Percentiles rank a stretch among this genome's conserved stretches.
These are phyloP conservation scores for Phyllosticta capitalensis DNA, from an alignment of 2,329 filamentous ascomycete genomes.

Conservation along the genomic window DNA sequence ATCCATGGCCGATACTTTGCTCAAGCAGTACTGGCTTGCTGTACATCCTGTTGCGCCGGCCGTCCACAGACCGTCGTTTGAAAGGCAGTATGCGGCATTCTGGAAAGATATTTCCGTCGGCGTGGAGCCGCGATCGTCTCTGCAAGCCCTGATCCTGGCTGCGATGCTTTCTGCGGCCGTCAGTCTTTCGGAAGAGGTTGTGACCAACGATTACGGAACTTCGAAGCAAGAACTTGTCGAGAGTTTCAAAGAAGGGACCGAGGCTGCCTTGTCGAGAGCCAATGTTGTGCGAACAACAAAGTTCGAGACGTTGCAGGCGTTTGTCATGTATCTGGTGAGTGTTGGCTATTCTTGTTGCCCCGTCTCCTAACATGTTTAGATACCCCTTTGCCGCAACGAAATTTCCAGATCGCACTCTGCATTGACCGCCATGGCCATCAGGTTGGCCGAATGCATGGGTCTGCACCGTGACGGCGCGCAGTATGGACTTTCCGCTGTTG, in stretches of 20 bases:
- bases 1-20: slow-evolving; percentile 49
- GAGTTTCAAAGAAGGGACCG: slow-evolving; percentile 56
- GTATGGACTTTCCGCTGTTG: slow-evolving; percentile 56
- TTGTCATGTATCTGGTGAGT: slow-evolving; percentile 64
- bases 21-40: slow-evolving; percentile 57
- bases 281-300: slow-evolving; percentile 63
- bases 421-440: slow-evolving; percentile 60
- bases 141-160: slow-evolving; percentile 61
- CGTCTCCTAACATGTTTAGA: slow-evolving; percentile 30
- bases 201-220: slow-evolving; percentile 45
- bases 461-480: slow-evolving; percentile 60
- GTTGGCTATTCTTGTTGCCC: too few relatives aligned
- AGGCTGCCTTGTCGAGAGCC: slow-evolving; percentile 57
- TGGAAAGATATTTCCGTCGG: slow-evolving; percentile 53
- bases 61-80: slow-evolving; percentile 58
- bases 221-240: slow-evolving; percentile 50
- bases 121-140: slow-evolving; percentile 52
- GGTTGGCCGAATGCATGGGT: slow-evolving; percentile 69
- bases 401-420: slow-evolving; percentile 66
- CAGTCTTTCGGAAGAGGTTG: slow-evolving; percentile 50
- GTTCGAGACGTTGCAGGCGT: slow-evolving; percentile 65
- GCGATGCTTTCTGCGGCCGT: slow-evolving; percentile 60
- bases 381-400: slow-evolving; percentile 62
- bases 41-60: slow-evolving; percentile 62
- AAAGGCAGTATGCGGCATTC: slow-evolving; percentile 54